Evolutionary conservation across 805 yeast species (phyloP), one percentile per base, ranked within the genome.

Genomic region (Yamadazyma sp.): DNA sequence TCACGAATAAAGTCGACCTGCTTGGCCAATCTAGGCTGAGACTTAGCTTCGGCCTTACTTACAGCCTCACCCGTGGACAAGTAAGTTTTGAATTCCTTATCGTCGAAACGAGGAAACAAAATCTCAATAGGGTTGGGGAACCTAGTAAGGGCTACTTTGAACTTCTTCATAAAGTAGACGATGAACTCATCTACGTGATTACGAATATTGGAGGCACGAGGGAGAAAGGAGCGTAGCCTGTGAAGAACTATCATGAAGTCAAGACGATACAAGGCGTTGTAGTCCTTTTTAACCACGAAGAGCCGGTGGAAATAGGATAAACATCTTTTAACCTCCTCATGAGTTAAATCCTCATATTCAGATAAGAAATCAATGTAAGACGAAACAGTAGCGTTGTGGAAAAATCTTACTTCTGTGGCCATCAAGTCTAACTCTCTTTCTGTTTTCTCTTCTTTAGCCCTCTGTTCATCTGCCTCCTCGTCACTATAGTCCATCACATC

Each of bases 301-400:
- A 87, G 59, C 20, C 85, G 67, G 52, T 85, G 87, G 52, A 89
- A 79, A 52, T 77, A 91, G 1, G 82, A 67, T 6, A 93, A 54
- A 8, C 83, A 80, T 32, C 73, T 70, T 47, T 79, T 80, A 30
- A 91, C 62, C 33, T 80, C 81, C 9, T 62, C 69, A 37, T 78
- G 78, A 1, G 72, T 59, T 23, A 90, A 58, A 40, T 87, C 95
- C 35, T 64, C 67, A 54, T 71, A 87, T 42, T 81, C 67, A 6
- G 73, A 62, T 28, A 91, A 66, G 41, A 74, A 77, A 35, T 71
- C 73, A 38, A 85, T 74, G 52, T 82, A 87, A 1, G 88, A 73
- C 29, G 80, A 71, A 2, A 91, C 75, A 1, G 81, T 77, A 0
- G 70, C 65, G 20, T 81, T 82, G 42, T 80, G 75, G 35, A 78